Evolutionary conservation across 495 filamentous ascomycete species (phyloP), one percentile per base, ranked within the genome.

Genomic region (Beverwykella pulmonaria): DNA sequence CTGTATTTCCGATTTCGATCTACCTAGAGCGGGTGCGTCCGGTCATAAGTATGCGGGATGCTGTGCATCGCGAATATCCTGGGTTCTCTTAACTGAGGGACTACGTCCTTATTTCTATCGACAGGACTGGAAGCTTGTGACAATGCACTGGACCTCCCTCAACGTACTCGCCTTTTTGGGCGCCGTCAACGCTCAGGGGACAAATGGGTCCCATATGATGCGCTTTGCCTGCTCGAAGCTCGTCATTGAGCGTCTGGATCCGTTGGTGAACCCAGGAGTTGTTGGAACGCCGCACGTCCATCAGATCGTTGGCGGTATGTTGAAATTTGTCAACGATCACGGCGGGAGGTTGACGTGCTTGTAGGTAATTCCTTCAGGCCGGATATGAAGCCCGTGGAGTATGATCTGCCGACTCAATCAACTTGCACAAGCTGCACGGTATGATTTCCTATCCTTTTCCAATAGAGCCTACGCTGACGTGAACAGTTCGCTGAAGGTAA

Each of bases 381-480:
- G 19, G 49, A 54, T 14, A 70, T 70, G 68, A 46, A 34, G 25
- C 68, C 68, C 6, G 62, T 67, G 6, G 57, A 55, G 8, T 63
- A 66, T 29, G 68, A 70, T 39, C 27, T 55, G 7, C 48, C 57
- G 1, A 14, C 39, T 1, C 41, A 50, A 5, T 61, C 62, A 9
- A 70, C 36, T 19, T 70, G 68, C 52, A 70, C 68, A 20, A 70
- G 44, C 23, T 70, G 68, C 34, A 70, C 68, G 14, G 39, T 44
- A 44, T 44, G 6, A 9, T 2, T n/a, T 44, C 39, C 39, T 44
- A 44, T 9, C 17, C 8, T 44, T 14, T 44, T 44, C n/a, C 3
- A 14, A n/a, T 14, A n/a, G 17, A 10, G 2, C 17, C 3, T 10
- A n/a, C 17, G 39, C 39, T 44, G 17, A 44, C 15, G 6, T 44